A percentile compares a stretch with the other conserved stretches of the same genome.
Conservation (phyloP, 805 yeast species). For the Cyberlindnera lachancei region DNA sequence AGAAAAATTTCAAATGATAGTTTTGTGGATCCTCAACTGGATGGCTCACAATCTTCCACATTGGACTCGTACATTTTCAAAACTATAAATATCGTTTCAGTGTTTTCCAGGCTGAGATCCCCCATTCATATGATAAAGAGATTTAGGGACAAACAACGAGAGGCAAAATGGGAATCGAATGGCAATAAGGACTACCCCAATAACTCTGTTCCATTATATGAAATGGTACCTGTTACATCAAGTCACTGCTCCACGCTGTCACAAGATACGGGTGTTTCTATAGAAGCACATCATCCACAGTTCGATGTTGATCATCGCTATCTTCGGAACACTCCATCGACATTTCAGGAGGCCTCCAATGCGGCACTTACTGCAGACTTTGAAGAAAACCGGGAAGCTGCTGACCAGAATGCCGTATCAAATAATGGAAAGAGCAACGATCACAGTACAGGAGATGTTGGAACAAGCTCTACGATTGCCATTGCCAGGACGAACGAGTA, state of each 20-base stretch:
- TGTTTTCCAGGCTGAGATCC: conserved; percentile 7
- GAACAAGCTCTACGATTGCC: no score
- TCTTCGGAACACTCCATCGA: conserved; percentile 21
- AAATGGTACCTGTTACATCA: conserved; percentile 1
- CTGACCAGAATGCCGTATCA: no score
- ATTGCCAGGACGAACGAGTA: no score
- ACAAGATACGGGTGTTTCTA: conserved; percentile 10
- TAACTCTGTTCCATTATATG: conserved; percentile 1
- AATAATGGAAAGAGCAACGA: no score
- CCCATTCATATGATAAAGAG: conserved; percentile 2
- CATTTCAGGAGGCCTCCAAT: conserved; percentile 8
- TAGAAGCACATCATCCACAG: conserved; percentile 20
- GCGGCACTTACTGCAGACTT: conserved; percentile 7
- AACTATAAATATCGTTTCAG: conserved; percentile 13
- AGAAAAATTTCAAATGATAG: conserved; percentile 45
- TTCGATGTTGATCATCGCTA: conserved; percentile 22
- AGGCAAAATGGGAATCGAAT: no score
- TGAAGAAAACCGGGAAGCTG: no score
- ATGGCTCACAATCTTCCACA: conserved; percentile 4
- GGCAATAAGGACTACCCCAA: no score
- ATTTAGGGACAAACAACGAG: no score
- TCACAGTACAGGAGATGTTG: no score
- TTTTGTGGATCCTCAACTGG: conserved; percentile 14
- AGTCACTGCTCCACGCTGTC: conserved; percentile 6
- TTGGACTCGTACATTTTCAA: conserved; percentile 13